A percentile compares a stretch with the other conserved stretches of the same genome.
Conservation (phyloP, 2,329 filamentous ascomycete species). For the Paecilomyces niveus region DNA sequence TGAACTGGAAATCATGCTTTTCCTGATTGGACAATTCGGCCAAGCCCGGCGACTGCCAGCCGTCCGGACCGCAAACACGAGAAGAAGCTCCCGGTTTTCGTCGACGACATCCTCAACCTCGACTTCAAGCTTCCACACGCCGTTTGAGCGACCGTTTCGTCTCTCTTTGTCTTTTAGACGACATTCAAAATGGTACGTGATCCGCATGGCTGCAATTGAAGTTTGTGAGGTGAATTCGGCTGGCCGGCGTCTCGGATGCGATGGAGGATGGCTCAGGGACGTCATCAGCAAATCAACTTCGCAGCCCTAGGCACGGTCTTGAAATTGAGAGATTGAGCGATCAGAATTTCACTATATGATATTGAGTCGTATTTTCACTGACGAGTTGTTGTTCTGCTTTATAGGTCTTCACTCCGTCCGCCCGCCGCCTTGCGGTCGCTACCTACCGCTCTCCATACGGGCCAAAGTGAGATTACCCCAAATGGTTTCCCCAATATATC, state of each 20-base stretch:
- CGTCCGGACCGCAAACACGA: background rate
- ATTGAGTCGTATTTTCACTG: background rate
- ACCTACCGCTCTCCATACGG: constrained; percentile 52
- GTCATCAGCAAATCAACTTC: background rate
- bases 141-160: background rate
- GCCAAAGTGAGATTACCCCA: constrained; percentile 44
- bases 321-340: background rate
- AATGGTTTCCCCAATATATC: background rate
- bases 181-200: background rate
- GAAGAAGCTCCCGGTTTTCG: constrained; percentile 1
- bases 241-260: background rate
- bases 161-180: background rate
- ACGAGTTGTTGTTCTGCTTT: background rate
- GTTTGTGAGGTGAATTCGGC: background rate
- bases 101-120: background rate
- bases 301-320: background rate
- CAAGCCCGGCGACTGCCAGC: background rate
- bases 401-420: constrained; percentile 20
- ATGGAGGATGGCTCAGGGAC: background rate
- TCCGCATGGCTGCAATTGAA: background rate
- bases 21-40: background rate
- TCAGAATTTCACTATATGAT: background rate
- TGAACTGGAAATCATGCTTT: background rate
- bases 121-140: background rate
- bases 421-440: constrained; percentile 32